These are phyloP conservation scores for Ogataea angusta DNA, from an alignment of 805 yeast genomes.

Conservation along the genomic window DNA sequence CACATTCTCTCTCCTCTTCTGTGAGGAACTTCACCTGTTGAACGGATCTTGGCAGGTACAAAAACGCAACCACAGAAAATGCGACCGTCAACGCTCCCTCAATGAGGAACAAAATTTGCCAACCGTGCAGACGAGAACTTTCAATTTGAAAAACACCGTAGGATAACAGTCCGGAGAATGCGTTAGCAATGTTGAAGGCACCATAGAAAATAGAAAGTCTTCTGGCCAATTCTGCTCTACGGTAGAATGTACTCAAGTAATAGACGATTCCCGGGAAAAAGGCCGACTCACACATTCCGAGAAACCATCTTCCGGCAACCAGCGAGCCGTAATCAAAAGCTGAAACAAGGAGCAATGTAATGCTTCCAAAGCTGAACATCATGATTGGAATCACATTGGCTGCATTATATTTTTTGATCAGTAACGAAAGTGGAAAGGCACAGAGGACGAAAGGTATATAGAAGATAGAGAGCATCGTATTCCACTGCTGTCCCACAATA, in stretches of 20 bases:
- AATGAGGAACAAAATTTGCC: slow-evolving; percentile 46
- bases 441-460: slow-evolving; percentile 43
- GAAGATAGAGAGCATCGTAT: slow-evolving; percentile 43
- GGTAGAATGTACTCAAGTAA: slow-evolving; percentile 36
- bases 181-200: slow-evolving; percentile 31
- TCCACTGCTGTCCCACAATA: slow-evolving; percentile 42
- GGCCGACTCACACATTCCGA: slow-evolving; percentile 37
- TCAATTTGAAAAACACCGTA: slow-evolving; percentile 38
- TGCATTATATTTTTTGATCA: slow-evolving; percentile 40
- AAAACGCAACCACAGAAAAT: slow-evolving; percentile 33
- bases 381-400: slow-evolving; percentile 42
- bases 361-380: slow-evolving; percentile 43
- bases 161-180: slow-evolving; percentile 38
- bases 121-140: slow-evolving; percentile 37
- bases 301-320: slow-evolving; percentile 34
- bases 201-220: slow-evolving; percentile 36
- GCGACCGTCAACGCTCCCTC: slow-evolving; percentile 42
- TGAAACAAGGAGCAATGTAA: slow-evolving; percentile 37
- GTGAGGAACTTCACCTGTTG: slow-evolving; percentile 36
- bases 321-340: slow-evolving; percentile 39
- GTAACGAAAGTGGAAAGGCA: slow-evolving; percentile 41
- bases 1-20: slow-evolving; percentile 40
- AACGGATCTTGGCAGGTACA: slow-evolving; percentile 38
- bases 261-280: slow-evolving; percentile 38
- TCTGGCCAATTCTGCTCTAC: slow-evolving; percentile 36